Base-by-base conservation (phyloP, 225 moss, liverwort and hornwort genomes). In the Marchantia paleacea region DNA sequence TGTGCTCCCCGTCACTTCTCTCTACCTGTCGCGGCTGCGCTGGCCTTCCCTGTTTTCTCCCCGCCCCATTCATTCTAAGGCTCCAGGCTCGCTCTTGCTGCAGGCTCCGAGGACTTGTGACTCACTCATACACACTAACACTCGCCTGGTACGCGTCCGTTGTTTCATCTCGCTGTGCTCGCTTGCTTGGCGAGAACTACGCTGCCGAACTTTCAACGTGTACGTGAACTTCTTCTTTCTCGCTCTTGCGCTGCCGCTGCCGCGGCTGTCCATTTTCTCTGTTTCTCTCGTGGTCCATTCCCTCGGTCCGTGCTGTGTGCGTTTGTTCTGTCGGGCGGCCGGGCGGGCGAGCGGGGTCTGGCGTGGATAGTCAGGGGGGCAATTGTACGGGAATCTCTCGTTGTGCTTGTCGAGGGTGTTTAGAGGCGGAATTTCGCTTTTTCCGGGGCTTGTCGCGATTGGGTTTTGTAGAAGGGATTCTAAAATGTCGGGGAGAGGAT, bases 121-220 rank as follows among this genome's bases (percentile, higher is more conserved):
- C 74, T 74, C 74, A 48, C 20, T 24, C 51, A 72, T 49, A 49
- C 20, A 51, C 72, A 7, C 53, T 26, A 10, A 0, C 24, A 53
- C 15, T 55, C 74, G 53, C 74, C 26, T 52, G 25, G 52, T 24
- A 52, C 0, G 74, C 74, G 12, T 74, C 48, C n/a, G 52, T 55
- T 55, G 74, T 74, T 57, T 22, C 76, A 49, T 57, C 25, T 64
- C 63, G 47, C 25, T 78, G 49, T 50, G 18, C 78, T 25, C 48
- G 47, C 77, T 60, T 58, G 48, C 77, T 47, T 22, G 75, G 75
- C 39, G 31, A 76, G 58, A 58, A 39, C 30, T 29, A n/a, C 75
- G 60, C 31, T 20, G 64, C 1, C 19, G 31, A 61, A 22, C 39
- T 58, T 30, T 31, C 20, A 76, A 76, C 39, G 18, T 26, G 75